Evolutionary conservation across 2,329 filamentous ascomycete genomes (phyloP), one percentile per base, ranked within the genome.

Genomic region (Pyrenophora graminea): DNA sequence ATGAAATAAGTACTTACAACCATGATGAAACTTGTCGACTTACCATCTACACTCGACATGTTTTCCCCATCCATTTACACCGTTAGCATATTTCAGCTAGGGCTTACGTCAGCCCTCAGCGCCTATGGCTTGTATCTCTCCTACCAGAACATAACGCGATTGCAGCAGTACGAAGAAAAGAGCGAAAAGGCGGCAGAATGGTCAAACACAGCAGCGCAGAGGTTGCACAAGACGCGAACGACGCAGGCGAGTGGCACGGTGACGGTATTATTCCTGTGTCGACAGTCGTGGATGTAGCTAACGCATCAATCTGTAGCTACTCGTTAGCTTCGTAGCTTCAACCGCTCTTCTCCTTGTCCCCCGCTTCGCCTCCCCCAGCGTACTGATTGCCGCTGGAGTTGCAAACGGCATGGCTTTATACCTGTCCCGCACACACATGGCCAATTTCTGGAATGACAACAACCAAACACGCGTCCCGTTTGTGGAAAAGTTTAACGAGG

Each of bases 181-280:
- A 62, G 62, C 39, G 61, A 74, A 33, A 72, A 70, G 38, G 71
- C 70, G 1, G 72, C 73, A 39, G 61, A 74, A 57, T 74, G 67
- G 63, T 71, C 67, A 2, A 61, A 61, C 23, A 69, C 63, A 0
- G 71, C 67, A 0, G 69, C 68, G 0, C 50, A 71, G 17, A 60
- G 69, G 6, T 54, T 75, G 34, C 56, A 60, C 34, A 73, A 69
- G 53, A 74, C 72, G 6, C 48, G 70, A 18, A 64, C 66, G 0
- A 75, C 73, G 13, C 72, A 75, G 48, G 60, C 63, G 1, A 66
- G 61, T 37, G 69, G 65, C 2, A 69, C 70, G 0, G 38, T 74
- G 1, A 56, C 65, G 2, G 73, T 75, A 60, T 12, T 61, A 48
- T 7, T 17, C 33, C 17, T 7, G 21, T 23, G 23, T 25, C 23